Conservation (phyloP, 1,284 basidiomycete species). For the Leccinum angustisporum region DNA sequence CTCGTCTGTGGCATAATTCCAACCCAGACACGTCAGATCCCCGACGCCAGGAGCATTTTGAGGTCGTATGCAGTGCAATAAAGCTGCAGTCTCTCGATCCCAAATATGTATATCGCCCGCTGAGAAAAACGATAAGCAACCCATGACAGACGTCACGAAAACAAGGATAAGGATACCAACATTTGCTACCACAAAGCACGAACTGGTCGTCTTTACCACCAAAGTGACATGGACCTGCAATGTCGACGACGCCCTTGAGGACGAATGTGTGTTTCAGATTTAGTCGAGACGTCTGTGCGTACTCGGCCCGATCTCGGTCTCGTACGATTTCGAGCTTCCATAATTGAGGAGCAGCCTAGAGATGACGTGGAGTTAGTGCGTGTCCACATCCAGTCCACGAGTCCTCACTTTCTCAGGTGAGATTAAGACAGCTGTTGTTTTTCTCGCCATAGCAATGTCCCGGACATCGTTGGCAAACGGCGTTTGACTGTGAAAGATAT, state of each 20-base stretch:
- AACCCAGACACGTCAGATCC: slow-evolving; percentile 61
- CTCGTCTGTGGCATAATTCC: slow-evolving; percentile 65
- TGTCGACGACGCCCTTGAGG: slow-evolving; percentile 65
- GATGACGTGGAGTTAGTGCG: slow-evolving; percentile 10
- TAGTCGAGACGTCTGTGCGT: slow-evolving; percentile 45
- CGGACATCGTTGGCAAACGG: slow-evolving; percentile 79
- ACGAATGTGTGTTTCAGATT: slow-evolving; percentile 67
- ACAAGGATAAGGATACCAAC: slow-evolving; percentile 34
- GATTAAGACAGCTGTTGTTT: slow-evolving; percentile 63
- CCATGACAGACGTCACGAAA: slow-evolving; percentile 46
- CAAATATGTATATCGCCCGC: slow-evolving; percentile 82
- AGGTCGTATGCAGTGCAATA: slow-evolving; percentile 64
- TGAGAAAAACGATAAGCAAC: slow-evolving; percentile 31
- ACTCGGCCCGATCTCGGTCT: slow-evolving; percentile 41
- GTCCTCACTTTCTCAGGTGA: slow-evolving; percentile 52
- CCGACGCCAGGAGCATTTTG: slow-evolving; percentile 46
- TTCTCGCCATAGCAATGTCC: slow-evolving; percentile 64
- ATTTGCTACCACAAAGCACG: slow-evolving; percentile 74
- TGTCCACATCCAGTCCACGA: neutral
- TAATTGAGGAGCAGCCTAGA: slow-evolving; percentile 73
- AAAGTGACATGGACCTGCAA: slow-evolving; percentile 77
- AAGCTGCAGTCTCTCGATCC: slow-evolving; percentile 72
- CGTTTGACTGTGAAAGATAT: slow-evolving; percentile 52
- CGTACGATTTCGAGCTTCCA: slow-evolving; percentile 73
- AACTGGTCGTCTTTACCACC: slow-evolving; percentile 76